These are phyloP conservation scores for Monosporascus sp. DNA, from an alignment of 2,329 filamentous ascomycete genomes.

Conservation along the genomic window DNA sequence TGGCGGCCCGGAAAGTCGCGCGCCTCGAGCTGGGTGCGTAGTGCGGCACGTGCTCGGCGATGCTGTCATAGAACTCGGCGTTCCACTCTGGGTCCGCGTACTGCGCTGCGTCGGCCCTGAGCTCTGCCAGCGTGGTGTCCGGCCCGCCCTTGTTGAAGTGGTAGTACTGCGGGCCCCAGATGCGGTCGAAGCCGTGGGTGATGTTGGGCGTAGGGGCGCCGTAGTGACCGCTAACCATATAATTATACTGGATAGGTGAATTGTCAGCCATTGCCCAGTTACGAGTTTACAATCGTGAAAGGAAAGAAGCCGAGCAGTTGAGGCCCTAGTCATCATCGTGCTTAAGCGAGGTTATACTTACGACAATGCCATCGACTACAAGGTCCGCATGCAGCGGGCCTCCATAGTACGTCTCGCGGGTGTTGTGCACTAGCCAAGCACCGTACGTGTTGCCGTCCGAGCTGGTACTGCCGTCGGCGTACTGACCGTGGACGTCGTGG, in stretches of 20 bases:
- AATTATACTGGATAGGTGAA: slow-evolving; percentile 16
- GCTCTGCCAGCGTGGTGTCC: slow-evolving; percentile 38
- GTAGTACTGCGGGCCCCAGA: slow-evolving; percentile 59
- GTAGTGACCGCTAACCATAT: slow-evolving; percentile 52
- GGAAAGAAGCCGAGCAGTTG: too few species aligned
- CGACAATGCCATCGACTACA: slow-evolving; percentile 59
- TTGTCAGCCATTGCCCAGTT: background rate
- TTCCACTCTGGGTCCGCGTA: slow-evolving; percentile 51
- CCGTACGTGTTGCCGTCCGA: slow-evolving; percentile 49
- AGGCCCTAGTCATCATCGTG: too few species aligned
- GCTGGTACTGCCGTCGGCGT: slow-evolving; percentile 45
- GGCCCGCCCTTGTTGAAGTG: slow-evolving; percentile 55
- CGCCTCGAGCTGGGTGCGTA: slow-evolving; percentile 49
- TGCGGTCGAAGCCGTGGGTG: slow-evolving; percentile 58
- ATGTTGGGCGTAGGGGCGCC: slow-evolving; percentile 55
- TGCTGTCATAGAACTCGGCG: slow-evolving; percentile 56
- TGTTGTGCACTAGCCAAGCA: slow-evolving; percentile 60
- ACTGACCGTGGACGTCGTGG: slow-evolving; percentile 50
- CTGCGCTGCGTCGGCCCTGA: slow-evolving; percentile 49
- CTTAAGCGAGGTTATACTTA: slow-evolving; percentile 20
- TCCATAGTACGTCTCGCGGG: slow-evolving; percentile 56
- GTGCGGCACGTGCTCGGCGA: slow-evolving; percentile 52
- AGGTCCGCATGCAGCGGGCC: slow-evolving; percentile 60
- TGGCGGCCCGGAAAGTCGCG: slow-evolving; percentile 44
- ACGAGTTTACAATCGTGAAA: too few species aligned